Evolutionary conservation across 164 flowering plant genomes (phyloP).

Genomic region (Sextonia rubra): DNA sequence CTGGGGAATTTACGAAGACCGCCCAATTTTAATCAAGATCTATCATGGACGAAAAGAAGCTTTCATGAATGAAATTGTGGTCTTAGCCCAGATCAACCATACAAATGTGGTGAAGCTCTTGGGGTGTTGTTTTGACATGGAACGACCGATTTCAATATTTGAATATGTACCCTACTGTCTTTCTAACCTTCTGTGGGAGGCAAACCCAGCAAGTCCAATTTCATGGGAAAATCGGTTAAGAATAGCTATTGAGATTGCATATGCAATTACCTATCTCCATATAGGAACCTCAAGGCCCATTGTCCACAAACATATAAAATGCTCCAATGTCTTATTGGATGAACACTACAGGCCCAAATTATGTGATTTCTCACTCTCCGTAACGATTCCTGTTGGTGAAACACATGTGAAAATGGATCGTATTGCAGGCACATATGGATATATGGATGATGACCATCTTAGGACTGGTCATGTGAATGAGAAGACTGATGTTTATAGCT

Average conservation of each 20-base stretch:
- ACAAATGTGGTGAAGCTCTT: not conserved
- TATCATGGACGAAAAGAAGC: no score
- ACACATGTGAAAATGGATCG: not conserved
- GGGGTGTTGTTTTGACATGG: constrained; percentile 3
- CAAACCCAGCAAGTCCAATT: constrained; percentile 9
- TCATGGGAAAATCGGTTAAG: constrained; percentile 42
- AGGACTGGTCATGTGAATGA: constrained; percentile 3
- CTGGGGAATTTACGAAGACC: not conserved
- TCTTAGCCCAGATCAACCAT: constrained; percentile 1
- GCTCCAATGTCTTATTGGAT: constrained; percentile 47
- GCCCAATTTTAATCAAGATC: not conserved
- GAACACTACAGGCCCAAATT: constrained; percentile 42
- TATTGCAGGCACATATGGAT: not conserved
- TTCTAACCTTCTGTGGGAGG: not conserved
- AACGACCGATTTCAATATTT: not conserved
- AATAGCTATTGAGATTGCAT: constrained; percentile 41
- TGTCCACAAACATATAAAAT: constrained; percentile 33
- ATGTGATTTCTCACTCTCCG: constrained; percentile 11
- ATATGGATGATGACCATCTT: not conserved
- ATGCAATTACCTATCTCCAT: constrained; percentile 50
- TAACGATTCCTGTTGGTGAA: not conserved
- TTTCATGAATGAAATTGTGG: not conserved
- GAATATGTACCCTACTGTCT: not conserved
- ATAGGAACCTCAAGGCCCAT: constrained; percentile 40
- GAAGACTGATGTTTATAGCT: constrained; percentile 35